Conservation (phyloP, 805 yeast genomes). For the Zygosaccharomyces kombuchaensis region DNA sequence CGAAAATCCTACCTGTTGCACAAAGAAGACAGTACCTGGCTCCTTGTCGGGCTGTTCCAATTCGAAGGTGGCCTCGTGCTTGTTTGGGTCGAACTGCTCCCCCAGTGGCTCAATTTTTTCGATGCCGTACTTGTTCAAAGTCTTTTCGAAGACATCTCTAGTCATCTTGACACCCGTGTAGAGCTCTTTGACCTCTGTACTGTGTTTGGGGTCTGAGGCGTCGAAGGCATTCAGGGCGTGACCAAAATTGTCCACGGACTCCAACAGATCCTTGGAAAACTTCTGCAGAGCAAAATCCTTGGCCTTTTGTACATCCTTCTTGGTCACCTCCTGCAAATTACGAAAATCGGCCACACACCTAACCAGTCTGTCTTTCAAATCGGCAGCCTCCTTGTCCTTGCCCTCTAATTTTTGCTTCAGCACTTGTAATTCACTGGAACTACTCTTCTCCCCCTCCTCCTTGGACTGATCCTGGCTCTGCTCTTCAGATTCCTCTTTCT, state of each 20-base stretch:
- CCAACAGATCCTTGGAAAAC: slow-evolving; percentile 84
- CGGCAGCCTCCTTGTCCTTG: slow-evolving; percentile 71
- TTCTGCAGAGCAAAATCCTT: slow-evolving; percentile 87
- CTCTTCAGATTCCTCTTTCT: neutral
- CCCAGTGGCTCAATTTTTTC: slow-evolving; percentile 78
- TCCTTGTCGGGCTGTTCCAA: slow-evolving; percentile 81
- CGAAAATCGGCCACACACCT: slow-evolving; percentile 90
- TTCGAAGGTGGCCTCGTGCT: slow-evolving; percentile 90
- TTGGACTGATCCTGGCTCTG: slow-evolving; percentile 14
- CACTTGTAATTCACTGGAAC: slow-evolving; percentile 3
- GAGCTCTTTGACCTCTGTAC: slow-evolving; percentile 64
- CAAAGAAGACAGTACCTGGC: slow-evolving; percentile 89
- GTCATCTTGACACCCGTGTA: slow-evolving; percentile 92
- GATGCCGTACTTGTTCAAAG: slow-evolving; percentile 75
- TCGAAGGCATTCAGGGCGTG: slow-evolving; percentile 75
- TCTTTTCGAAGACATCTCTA: slow-evolving; percentile 77
- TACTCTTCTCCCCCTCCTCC: slow-evolving; percentile 14
- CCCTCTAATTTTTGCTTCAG: slow-evolving; percentile 50
- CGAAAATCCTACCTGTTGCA: slow-evolving; percentile 85
- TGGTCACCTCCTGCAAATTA: slow-evolving; percentile 84
- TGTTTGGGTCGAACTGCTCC: slow-evolving; percentile 83
- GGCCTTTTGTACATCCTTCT: slow-evolving; percentile 80
- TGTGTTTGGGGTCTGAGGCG: slow-evolving; percentile 53
- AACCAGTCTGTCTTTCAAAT: slow-evolving; percentile 75
- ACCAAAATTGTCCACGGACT: slow-evolving; percentile 84